Evolutionary conservation across 495 filamentous ascomycete species (phyloP).

Genomic region (Tuber indicum): DNA sequence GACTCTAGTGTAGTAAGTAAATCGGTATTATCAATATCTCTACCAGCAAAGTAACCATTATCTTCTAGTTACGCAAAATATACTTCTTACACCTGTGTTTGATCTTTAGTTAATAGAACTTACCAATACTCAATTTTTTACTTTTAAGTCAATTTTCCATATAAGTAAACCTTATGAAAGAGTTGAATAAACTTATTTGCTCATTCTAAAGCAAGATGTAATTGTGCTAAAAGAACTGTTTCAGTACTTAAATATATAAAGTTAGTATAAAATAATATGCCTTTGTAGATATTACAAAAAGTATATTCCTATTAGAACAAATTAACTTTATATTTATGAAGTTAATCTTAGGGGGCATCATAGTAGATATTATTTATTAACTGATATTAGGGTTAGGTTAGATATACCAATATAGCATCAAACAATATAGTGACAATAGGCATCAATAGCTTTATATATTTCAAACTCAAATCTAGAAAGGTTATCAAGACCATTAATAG

Average conservation of each 20-base stretch:
- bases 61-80: neutral
- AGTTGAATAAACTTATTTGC: neutral
- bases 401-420: slow-evolving; percentile 10
- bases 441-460: slow-evolving; percentile 24
- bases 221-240: neutral
- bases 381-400: neutral
- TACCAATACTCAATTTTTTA: slow-evolving; percentile 3
- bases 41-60: neutral
- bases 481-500: slow-evolving; percentile 17
- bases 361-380: neutral
- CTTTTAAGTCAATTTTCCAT: slow-evolving; percentile 3
- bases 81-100: slow-evolving; percentile 4
- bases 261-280: neutral
- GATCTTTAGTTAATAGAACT: slow-evolving; percentile 1
- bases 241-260: neutral
- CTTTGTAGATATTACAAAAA: neutral
- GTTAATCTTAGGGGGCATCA: neutral
- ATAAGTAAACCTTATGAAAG: neutral
- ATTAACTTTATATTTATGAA: neutral
- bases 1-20: neutral
- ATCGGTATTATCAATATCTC: neutral
- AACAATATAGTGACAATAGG: slow-evolving; percentile 16
- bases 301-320: neutral
- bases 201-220: neutral
- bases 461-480: slow-evolving; percentile 16